A percentile compares a stretch with the other conserved stretches of the same genome.
These are phyloP conservation scores for Polygonum aviculare DNA, from an alignment of 148 eudicot species.

Conservation along the genomic window DNA sequence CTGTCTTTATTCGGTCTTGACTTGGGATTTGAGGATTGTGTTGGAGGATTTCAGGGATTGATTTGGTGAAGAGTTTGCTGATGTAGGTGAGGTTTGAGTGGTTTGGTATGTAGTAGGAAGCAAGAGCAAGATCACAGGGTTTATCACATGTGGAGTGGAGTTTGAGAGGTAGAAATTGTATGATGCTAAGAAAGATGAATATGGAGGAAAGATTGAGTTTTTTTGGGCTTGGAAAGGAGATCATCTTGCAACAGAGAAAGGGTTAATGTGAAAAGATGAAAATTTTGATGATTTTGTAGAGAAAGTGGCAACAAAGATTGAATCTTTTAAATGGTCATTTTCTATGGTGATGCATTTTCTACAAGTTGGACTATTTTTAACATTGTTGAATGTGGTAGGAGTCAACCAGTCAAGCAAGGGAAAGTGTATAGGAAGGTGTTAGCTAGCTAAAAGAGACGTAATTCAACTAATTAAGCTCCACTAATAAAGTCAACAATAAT, in stretches of 20 bases:
- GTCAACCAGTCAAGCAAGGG: background rate
- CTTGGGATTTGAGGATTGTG: slow-evolving; percentile 35
- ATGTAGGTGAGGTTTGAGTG: slow-evolving; percentile 32
- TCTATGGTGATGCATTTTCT: background rate
- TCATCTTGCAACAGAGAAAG: background rate
- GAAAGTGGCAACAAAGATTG: background rate
- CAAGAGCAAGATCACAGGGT: slow-evolving; percentile 49
- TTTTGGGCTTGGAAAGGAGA: background rate
- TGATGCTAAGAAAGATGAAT: background rate
- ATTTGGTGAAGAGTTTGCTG: slow-evolving; percentile 21
- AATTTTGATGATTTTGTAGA: background rate
- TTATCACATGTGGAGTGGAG: slow-evolving; percentile 28
- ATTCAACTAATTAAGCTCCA: background rate
- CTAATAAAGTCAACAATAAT: too few species aligned
- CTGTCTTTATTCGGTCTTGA: slow-evolving; percentile 17
- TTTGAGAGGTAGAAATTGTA: background rate
- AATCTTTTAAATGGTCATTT: background rate
- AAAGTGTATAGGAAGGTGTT: slow-evolving; percentile 7
- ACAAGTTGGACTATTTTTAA: background rate
- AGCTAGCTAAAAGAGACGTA: background rate
- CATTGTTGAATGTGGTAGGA: background rate
- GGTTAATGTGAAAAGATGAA: background rate
- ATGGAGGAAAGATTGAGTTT: background rate
- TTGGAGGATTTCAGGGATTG: slow-evolving; percentile 18
- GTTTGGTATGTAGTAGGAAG: slow-evolving; percentile 39